Conservation (phyloP, 768 basidiomycete genomes). For the Steccherinum ochraceum region DNA sequence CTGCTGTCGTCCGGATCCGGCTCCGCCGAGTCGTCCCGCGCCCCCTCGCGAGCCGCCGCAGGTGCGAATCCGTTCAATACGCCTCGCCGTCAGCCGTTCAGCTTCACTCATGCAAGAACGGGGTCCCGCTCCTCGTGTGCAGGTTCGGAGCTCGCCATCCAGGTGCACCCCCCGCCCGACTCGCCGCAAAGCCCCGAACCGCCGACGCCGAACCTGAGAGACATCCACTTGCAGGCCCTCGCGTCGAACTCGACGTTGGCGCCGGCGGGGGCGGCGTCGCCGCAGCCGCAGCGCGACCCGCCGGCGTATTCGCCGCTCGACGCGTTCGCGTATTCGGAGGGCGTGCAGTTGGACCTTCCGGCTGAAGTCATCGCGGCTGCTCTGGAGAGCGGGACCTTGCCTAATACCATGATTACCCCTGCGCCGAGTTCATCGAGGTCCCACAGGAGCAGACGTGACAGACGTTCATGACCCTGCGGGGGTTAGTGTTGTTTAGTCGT, state of each 20-base stretch:
- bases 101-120: slow-evolving; percentile 23
- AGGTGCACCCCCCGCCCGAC: slow-evolving; percentile 74
- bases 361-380: slow-evolving; percentile 90
- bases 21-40: slow-evolving; percentile 44
- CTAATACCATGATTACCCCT: slow-evolving; percentile 46
- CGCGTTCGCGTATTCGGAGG: slow-evolving; percentile 76
- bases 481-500: not conserved
- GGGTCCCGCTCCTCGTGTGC: slow-evolving; percentile 28
- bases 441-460: slow-evolving; percentile 40
- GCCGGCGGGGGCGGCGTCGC: slow-evolving; percentile 8
- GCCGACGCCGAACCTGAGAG: slow-evolving; percentile 77
- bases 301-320: slow-evolving; percentile 89
- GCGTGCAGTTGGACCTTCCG: slow-evolving; percentile 89
- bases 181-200: slow-evolving; percentile 75
- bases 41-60: slow-evolving; percentile 45
- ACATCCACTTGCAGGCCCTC: slow-evolving; percentile 75
- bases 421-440: slow-evolving; percentile 15
- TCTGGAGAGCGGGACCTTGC: slow-evolving; percentile 65
- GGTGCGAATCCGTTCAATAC: slow-evolving; percentile 82
- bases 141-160: slow-evolving; percentile 63
- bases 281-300: slow-evolving; percentile 33
- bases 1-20: slow-evolving; percentile 22
- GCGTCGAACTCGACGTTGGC: slow-evolving; percentile 10
- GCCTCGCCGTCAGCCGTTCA: slow-evolving; percentile 52
- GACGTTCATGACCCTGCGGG: slow-evolving; percentile 16